Evolutionary conservation across 78 protist species (phyloP), one percentile per base, ranked within the genome.

Genomic region (Bodo saltans): DNA sequence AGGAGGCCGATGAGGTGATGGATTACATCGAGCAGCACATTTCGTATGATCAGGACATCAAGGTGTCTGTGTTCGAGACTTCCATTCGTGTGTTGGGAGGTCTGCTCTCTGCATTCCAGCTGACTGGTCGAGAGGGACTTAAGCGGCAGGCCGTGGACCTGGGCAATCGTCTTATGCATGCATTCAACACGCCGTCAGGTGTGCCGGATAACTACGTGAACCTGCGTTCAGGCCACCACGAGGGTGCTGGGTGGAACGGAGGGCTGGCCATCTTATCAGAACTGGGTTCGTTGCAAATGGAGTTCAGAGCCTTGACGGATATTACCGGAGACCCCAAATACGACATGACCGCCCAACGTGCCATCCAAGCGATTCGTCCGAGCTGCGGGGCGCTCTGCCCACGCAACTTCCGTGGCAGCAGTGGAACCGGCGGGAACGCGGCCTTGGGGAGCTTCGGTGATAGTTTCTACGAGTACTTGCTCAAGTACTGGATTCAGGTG

Each of bases 51-150:
- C 41, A 33, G 3, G 3, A 38, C 53, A 42, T 30, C 41, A 70
- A 79, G 40, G 83, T 89, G 38, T 52, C 72, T 69, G 68, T 90
- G 60, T 95, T 95, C 80, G 97, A 95, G 80, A 81, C 90, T 29
- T 91, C 83, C 42, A 94, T 95, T 71, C 83, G 97, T 68, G 32
- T 85, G 39, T 37, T 95, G 29, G 97, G 97, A 12, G 93, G 91
- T 23, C 86, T 92, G 42, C 80, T 94, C 37, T 3, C 92, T 32
- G 89, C 92, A n/a, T 86, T 91, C 76, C 85, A 70, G 33, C 78
- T 95, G 25, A 84, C 96, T 30, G 42, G 28, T 34, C 95, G 94
- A 40, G 0, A 0, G 21, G 0, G 85, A 1, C 88, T 86, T 78
- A 71, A 88, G 29, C 70, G 35, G 42, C 41, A 41, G 32, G 90